Percentiles rank a stretch among this genome's conserved stretches.
These are phyloP conservation scores for Galeopsis tetrahit DNA, from an alignment of 257 asterid species.

Conservation along the genomic window DNA sequence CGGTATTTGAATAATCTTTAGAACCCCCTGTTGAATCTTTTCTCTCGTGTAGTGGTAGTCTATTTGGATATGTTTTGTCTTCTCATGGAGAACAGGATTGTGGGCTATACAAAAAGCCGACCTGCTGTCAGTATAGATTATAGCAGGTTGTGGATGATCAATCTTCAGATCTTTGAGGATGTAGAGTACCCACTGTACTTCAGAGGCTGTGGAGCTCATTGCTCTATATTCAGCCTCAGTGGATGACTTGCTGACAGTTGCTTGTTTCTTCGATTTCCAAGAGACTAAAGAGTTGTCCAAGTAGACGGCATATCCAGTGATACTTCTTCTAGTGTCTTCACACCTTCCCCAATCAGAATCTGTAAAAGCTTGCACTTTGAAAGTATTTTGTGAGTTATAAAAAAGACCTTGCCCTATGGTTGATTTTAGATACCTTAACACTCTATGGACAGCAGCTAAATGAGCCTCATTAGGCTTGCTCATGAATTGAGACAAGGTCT, in stretches of 20 bases:
- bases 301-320: background rate
- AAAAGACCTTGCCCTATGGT: background rate
- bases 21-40: background rate
- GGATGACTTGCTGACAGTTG: background rate
- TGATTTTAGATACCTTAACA: background rate
- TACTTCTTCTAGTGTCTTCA: background rate
- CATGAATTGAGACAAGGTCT: background rate
- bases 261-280: background rate
- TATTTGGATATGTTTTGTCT: background rate
- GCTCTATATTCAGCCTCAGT: background rate
- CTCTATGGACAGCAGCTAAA: background rate
- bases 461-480: background rate
- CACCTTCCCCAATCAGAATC: background rate
- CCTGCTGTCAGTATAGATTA: background rate
- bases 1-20: too few relatives aligned
- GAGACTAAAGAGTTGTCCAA: background rate
- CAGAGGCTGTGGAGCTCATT: background rate
- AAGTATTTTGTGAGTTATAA: background rate
- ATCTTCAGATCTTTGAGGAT: background rate
- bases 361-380: background rate
- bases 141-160: background rate
- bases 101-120: background rate
- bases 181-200: background rate
- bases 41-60: background rate
- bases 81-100: background rate